A percentile compares a stretch with the other conserved stretches of the same genome.
Evolutionary conservation across 1,284 basidiomycete genomes (phyloP).

Genomic region (Trichosporon coremiiforme): DNA sequence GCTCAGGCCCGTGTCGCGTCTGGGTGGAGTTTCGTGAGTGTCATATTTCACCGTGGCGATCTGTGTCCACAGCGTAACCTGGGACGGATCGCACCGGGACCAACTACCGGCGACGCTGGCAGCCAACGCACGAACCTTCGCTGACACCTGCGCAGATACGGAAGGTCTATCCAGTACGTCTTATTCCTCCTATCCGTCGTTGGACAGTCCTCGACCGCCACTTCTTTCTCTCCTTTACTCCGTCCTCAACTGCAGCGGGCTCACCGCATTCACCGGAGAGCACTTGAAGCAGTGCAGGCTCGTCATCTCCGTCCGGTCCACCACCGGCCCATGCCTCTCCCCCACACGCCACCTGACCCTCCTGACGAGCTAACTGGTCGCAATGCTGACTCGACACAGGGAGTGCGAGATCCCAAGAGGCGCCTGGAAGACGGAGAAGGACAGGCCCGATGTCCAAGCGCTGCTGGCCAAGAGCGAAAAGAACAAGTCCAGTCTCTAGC

Average conservation of each 20-base stretch:
- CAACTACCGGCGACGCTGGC: neutral
- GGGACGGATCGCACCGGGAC: neutral
- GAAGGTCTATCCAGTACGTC: constrained; percentile 62
- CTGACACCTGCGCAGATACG: constrained; percentile 36
- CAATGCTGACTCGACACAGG: neutral
- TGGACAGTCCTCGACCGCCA: neutral
- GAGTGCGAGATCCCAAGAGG: constrained; percentile 17
- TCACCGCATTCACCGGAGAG: constrained; percentile 1
- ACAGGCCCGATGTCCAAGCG: neutral
- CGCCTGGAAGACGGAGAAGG: constrained; percentile 7
- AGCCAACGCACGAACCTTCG: neutral
- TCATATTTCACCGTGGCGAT: neutral
- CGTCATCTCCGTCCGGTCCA: neutral
- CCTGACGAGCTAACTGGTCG: neutral
- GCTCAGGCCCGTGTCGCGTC: constrained; percentile 65
- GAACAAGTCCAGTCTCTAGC: constrained; percentile 6
- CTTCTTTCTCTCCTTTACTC: constrained; percentile 12
- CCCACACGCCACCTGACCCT: neutral
- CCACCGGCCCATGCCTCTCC: neutral
- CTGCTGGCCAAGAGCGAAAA: neutral
- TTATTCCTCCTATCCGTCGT: constrained; percentile 15
- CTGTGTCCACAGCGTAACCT: neutral
- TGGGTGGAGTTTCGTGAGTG: constrained; percentile 67
- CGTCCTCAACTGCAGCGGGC: neutral
- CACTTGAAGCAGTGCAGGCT: neutral